Base-by-base conservation (phyloP, 805 yeast species). In the Kregervanrija delftensis region DNA sequence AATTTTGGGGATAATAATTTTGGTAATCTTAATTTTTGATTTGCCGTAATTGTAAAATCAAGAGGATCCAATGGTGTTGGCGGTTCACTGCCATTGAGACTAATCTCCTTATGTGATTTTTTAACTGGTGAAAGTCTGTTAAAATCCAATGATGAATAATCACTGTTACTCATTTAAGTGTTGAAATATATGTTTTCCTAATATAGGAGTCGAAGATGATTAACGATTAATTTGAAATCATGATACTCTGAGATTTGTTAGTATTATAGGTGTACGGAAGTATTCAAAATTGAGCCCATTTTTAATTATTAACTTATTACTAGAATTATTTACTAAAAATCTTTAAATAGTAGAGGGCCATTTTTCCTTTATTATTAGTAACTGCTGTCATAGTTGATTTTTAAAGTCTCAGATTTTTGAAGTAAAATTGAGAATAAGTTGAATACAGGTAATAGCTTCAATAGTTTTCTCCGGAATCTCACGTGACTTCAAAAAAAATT, bases 1-100 rank as follows among this genome's bases (percentile, higher is more conserved):
- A 58, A 36, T 10, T 44, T 30, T 5, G 54, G 53, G 9, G 52
- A 41, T 6, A 58, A 33, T 42, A 57, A 42, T 34, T 41, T 40
- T 0, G 63, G 63, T 10, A 56, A 40, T 33, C 40, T 48, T 11
- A 43, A 30, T 9, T 40, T 37, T 8, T 37, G 28, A 30, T 33
- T 40, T 36, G 30, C 30, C 9, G 37, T 32, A 9, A 33, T 30
- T 13, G 11, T 35, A n/a, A 28, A 39, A 30, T 43, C 44, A 5
- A 36, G 39, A 4, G 15, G 9, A 8, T 40, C 32, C 30, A 43
- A 32, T 11, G 22, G 12, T 30, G n/a, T 14, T 17, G 42, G 38
- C 9, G 34, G 32, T 14, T 17, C 15, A 14, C 12, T 40, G 35
- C 35, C 2, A 33, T 4, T 4, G 8, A 36, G 11, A 14, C 9